Evolutionary conservation across 352 stramenopile genomes (phyloP).

Genomic region (Phytophthora macrochlamydospora): DNA sequence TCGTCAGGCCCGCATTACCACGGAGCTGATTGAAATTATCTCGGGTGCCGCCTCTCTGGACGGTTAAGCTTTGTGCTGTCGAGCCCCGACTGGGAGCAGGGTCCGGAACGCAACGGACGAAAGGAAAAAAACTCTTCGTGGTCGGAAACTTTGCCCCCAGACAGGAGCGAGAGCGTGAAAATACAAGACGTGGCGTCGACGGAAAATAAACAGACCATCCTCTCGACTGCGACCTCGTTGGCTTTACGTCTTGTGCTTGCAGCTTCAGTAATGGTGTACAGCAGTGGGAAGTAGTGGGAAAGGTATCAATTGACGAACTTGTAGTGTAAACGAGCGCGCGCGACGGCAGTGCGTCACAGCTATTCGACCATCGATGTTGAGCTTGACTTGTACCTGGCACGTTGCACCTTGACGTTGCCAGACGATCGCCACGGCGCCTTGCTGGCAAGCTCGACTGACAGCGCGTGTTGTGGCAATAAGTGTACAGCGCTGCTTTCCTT

Average conservation of each 20-base stretch:
- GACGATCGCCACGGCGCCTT: not conserved
- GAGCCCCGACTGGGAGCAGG: slow-evolving; percentile 15
- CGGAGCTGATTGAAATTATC: slow-evolving; percentile 98
- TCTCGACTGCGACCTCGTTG: slow-evolving; percentile 10
- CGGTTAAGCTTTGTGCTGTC: slow-evolving; percentile 49
- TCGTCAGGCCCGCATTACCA: slow-evolving; percentile 96
- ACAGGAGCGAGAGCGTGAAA: slow-evolving; percentile 32
- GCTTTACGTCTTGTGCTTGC: not conserved
- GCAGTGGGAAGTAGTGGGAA: no score
- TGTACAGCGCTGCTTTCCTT: not conserved
- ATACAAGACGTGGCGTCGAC: slow-evolving; percentile 37
- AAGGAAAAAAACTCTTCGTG: slow-evolving; percentile 15
- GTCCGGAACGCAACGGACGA: slow-evolving; percentile 25
- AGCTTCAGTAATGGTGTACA: not conserved
- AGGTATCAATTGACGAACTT: not conserved
- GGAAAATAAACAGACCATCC: slow-evolving; percentile 43
- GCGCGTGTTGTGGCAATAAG: not conserved
- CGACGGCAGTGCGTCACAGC: slow-evolving; percentile 1
- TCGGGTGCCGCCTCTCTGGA: slow-evolving; percentile 97
- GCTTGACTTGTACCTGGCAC: not conserved
- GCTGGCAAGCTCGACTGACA: not conserved
- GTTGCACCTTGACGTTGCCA: not conserved
- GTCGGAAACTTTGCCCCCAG: slow-evolving; percentile 18
- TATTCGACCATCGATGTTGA: not conserved
- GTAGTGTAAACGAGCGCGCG: not conserved